phyloP scores from a whole-genome alignment of 805 yeast genomes.

The Candida vartiovaarae region DNA sequence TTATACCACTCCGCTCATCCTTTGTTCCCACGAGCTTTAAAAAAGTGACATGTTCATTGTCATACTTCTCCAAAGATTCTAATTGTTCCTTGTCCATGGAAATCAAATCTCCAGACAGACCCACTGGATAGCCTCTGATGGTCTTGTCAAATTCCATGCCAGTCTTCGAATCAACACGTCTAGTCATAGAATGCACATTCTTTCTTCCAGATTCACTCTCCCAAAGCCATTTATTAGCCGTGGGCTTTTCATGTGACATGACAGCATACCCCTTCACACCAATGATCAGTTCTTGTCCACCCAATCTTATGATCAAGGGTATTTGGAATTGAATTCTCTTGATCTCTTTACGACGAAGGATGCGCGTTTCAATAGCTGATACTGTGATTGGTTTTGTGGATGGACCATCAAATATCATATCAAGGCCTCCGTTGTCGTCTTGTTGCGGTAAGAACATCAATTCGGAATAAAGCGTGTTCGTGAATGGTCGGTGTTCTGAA shows the following conservation, averaged over 20 bases:
- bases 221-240: constrained; percentile 45
- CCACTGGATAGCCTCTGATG: constrained; percentile 36
- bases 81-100: constrained; percentile 32
- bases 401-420: constrained; percentile 31
- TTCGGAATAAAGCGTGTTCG: constrained; percentile 45
- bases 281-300: constrained; percentile 43
- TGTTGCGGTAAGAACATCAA: constrained; percentile 32
- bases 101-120: constrained; percentile 33
- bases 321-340: constrained; percentile 57
- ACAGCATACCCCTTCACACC: constrained; percentile 68
- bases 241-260: constrained; percentile 45
- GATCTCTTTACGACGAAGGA: constrained; percentile 53
- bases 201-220: constrained; percentile 43
- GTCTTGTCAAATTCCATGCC: constrained; percentile 36
- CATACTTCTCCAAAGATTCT: constrained; percentile 26
- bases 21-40: constrained; percentile 67
- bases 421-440: constrained; percentile 10
- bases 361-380: constrained; percentile 36
- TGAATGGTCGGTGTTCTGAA: constrained; percentile 32
- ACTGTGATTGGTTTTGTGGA: constrained; percentile 35
- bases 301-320: constrained; percentile 39
- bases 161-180: constrained; percentile 31
- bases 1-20: constrained; percentile 31
- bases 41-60: constrained; percentile 35
- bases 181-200: constrained; percentile 43